These are phyloP conservation scores for Collybiopsis luxurians DNA, from an alignment of 768 basidiomycete genomes.

Conservation along the genomic window DNA sequence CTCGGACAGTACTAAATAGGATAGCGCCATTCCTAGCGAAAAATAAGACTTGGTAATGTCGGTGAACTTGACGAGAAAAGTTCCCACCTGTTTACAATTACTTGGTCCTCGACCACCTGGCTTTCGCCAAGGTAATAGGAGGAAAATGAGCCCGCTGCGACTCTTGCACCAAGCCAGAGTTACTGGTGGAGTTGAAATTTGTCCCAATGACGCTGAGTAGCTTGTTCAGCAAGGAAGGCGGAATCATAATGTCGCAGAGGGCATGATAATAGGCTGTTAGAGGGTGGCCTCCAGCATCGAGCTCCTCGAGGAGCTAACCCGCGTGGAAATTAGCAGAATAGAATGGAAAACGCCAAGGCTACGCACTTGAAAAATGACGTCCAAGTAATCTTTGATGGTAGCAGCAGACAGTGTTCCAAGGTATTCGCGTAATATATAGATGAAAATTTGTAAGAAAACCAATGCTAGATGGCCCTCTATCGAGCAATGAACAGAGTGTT, in stretches of 20 bases:
- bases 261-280: conserved; percentile 88
- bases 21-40: conserved; percentile 62
- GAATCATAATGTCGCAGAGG: conserved; percentile 89
- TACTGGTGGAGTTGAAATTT: conserved; percentile 45
- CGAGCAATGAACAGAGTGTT: background rate
- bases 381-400: conserved; percentile 87
- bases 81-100: conserved; percentile 69
- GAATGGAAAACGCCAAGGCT: conserved; percentile 1
- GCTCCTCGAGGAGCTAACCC: conserved; percentile 83
- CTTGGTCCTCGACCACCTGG: conserved; percentile 79
- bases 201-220: conserved; percentile 52
- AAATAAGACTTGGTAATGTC: background rate
- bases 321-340: conserved; percentile 7
- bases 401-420: conserved; percentile 81
- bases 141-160: conserved; percentile 59
- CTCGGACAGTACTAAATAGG: conserved; percentile 66
- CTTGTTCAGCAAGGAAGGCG: conserved; percentile 83
- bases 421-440: conserved; percentile 83
- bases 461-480: conserved; percentile 85
- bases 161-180: conserved; percentile 34
- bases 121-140: conserved; percentile 93
- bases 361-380: conserved; percentile 88
- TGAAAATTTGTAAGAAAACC: conserved; percentile 82
- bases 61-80: conserved; percentile 14
- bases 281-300: conserved; percentile 90